These are phyloP conservation scores for Pythium rishiriense DNA, from an alignment of 352 stramenopile species.

Conservation along the genomic window DNA sequence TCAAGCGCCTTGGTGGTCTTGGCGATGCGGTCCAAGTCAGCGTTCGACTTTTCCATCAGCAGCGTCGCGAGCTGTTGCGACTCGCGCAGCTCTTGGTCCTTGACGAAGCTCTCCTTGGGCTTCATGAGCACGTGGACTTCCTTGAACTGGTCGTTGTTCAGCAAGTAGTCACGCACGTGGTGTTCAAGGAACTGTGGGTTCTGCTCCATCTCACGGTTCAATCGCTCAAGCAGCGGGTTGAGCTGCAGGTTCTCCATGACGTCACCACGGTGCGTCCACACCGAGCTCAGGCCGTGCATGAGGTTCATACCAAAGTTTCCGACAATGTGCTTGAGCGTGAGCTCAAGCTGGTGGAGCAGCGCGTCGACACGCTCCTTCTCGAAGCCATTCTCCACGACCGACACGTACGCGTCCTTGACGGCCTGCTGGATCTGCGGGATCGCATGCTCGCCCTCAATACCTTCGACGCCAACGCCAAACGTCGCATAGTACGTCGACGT, in stretches of 20 bases:
- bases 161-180: slow-evolving; percentile 55
- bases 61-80: slow-evolving; percentile 44
- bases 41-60: slow-evolving; percentile 45
- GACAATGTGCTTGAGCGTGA: slow-evolving; percentile 83
- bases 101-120: slow-evolving; percentile 59
- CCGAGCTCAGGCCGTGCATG: slow-evolving; percentile 69
- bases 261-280: slow-evolving; percentile 73
- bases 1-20: slow-evolving; percentile 47
- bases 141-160: slow-evolving; percentile 44
- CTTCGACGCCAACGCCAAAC: slow-evolving; percentile 81
- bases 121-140: slow-evolving; percentile 77
- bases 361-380: slow-evolving; percentile 70
- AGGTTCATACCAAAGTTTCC: slow-evolving; percentile 82
- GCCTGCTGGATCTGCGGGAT: slow-evolving; percentile 66
- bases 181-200: slow-evolving; percentile 70
- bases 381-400: slow-evolving; percentile 70
- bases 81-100: slow-evolving; percentile 53
- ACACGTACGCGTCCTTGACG: slow-evolving; percentile 47
- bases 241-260: slow-evolving; percentile 65
- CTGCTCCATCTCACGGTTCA: slow-evolving; percentile 59
- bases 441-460: slow-evolving; percentile 47
- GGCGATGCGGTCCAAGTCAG: slow-evolving; percentile 60
- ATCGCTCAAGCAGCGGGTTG: slow-evolving; percentile 59
- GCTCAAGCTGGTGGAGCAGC: slow-evolving; percentile 78
- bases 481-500: slow-evolving; percentile 75